Percentiles rank a stretch among this genome's conserved stretches.
Evolutionary conservation across 176 grass and related monocot genomes (phyloP).

Genomic region (Rhynchospora breviuscula): DNA sequence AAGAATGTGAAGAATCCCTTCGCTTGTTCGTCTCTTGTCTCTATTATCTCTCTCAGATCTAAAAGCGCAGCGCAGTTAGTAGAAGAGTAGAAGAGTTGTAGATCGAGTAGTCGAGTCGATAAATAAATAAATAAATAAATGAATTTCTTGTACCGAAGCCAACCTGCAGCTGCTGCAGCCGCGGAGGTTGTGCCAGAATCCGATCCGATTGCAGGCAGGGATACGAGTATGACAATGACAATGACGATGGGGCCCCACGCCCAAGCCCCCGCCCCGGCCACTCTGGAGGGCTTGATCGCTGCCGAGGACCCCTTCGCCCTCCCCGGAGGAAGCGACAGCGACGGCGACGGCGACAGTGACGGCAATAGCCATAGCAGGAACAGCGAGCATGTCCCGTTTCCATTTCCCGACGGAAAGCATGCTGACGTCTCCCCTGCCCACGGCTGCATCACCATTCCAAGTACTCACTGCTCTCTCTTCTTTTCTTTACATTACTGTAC

Average conservation of each 20-base stretch:
- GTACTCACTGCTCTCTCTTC: slow-evolving; percentile 8
- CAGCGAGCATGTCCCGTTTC: too few relatives aligned
- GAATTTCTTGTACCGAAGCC: slow-evolving; percentile 26
- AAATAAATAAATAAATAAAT: background rate
- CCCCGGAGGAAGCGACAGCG: background rate
- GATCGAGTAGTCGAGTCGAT: too few relatives aligned
- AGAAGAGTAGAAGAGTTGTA: too few relatives aligned
- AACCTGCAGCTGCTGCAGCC: too few relatives aligned
- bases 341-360: too few relatives aligned
- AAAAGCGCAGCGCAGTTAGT: too few relatives aligned
- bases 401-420: slow-evolving; percentile 14
- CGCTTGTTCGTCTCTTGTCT: too few relatives aligned
- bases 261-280: background rate
- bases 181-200: too few relatives aligned
- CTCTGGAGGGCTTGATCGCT: slow-evolving; percentile 17
- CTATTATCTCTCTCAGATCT: too few relatives aligned
- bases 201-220: background rate
- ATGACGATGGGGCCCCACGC: background rate
- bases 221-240: background rate
- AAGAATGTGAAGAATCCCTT: too few relatives aligned
- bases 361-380: too few relatives aligned
- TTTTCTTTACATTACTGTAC: too few relatives aligned
- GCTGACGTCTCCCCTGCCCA: slow-evolving; percentile 1
- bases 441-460: slow-evolving; percentile 16
- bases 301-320: slow-evolving; percentile 20